A percentile compares a stretch with the other conserved stretches of the same genome.
Evolutionary conservation across 129 eudicot species (phyloP).

Genomic region (Centrapalus pauciflorus): DNA sequence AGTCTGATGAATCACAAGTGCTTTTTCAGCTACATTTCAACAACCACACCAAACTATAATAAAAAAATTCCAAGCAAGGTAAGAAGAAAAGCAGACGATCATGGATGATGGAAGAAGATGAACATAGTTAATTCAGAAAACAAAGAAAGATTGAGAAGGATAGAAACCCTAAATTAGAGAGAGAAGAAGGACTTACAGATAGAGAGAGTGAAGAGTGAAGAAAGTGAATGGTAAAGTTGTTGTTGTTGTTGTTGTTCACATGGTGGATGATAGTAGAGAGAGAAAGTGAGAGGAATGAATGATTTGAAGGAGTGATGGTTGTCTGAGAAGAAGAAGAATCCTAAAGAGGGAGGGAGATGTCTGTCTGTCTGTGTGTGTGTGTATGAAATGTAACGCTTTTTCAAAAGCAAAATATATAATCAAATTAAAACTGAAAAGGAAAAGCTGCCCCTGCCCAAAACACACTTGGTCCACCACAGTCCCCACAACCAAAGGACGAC

Average conservation of each 20-base stretch:
- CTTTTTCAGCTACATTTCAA: constrained; percentile 24
- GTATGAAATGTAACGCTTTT: no score
- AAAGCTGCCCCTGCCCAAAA: constrained; percentile 26
- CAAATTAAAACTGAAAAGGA: constrained; percentile 30
- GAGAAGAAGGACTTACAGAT: constrained; percentile 23
- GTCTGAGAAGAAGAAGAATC: constrained; percentile 45
- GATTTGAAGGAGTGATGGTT: constrained; percentile 35
- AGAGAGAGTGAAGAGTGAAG: constrained; percentile 13
- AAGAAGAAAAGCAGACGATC: constrained; percentile 16
- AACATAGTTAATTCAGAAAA: not conserved
- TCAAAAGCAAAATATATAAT: constrained; percentile 27
- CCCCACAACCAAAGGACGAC: constrained; percentile 11
- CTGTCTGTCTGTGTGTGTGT: no score
- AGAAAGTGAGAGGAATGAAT: not conserved
- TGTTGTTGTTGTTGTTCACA: no score
- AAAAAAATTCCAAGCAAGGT: constrained; percentile 3
- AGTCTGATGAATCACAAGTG: constrained; percentile 23
- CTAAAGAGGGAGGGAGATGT: constrained; percentile 32
- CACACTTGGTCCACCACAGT: constrained; percentile 17
- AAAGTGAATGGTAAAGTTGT: constrained; percentile 7
- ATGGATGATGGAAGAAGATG: constrained; percentile 8
- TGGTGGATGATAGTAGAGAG: not conserved
- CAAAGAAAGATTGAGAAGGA: constrained; percentile 7
- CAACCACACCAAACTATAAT: constrained; percentile 20
- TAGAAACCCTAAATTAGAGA: constrained; percentile 16